phyloP scores from a whole-genome alignment of 352 stramenopile species.

The Pythium oligandrum region DNA sequence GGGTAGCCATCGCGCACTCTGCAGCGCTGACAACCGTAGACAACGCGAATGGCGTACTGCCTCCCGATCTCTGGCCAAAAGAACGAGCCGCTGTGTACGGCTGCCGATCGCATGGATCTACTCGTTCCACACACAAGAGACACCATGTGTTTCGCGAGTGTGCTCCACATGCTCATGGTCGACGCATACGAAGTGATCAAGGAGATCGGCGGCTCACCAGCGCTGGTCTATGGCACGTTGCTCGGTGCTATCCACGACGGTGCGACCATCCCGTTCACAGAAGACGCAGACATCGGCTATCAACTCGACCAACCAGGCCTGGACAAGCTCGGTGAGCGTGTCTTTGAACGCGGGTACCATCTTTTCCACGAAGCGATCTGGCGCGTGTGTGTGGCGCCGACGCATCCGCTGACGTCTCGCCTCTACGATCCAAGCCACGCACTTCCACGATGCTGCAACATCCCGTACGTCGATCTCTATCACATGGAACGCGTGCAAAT shows the following conservation, averaged over 20 bases:
- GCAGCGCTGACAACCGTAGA: slow-evolving; percentile 7
- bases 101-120: slow-evolving; percentile 40
- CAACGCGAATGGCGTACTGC: slow-evolving; percentile 30
- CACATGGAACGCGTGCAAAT: no score
- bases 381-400: slow-evolving; percentile 26
- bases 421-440: slow-evolving; percentile 15
- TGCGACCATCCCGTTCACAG: slow-evolving; percentile 46
- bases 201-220: slow-evolving; percentile 17
- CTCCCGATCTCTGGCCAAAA: slow-evolving; percentile 41
- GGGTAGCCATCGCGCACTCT: slow-evolving; percentile 13
- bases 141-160: slow-evolving; percentile 38
- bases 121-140: slow-evolving; percentile 21
- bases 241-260: slow-evolving; percentile 42
- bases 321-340: slow-evolving; percentile 8
- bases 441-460: no score
- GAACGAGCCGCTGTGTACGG: slow-evolving; percentile 37
- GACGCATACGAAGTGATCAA: slow-evolving; percentile 45
- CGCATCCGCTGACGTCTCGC: slow-evolving; percentile 21
- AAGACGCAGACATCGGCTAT: slow-evolving; percentile 47
- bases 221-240: slow-evolving; percentile 38
- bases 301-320: neutral
- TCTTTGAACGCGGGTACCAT: neutral
- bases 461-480: no score
- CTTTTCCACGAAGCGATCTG: slow-evolving; percentile 13
- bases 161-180: slow-evolving; percentile 48